Evolutionary conservation across 768 basidiomycete genomes (phyloP), one percentile per base, ranked within the genome.

Genomic region (Arthromyces matolae): DNA sequence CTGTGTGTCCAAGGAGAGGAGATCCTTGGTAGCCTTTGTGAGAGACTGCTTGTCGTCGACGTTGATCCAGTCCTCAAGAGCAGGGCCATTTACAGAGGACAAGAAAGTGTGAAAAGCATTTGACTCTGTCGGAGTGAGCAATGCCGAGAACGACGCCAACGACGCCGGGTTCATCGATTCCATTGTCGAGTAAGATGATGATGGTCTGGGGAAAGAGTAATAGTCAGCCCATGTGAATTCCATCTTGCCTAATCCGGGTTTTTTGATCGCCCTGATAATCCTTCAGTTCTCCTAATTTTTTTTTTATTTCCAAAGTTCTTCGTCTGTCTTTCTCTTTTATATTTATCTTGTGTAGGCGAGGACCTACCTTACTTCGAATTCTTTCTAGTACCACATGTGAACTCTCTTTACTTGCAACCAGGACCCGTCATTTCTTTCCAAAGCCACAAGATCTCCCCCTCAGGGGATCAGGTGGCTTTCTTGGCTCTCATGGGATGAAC

Each of bases 21-120:
- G 78, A 64, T 90, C 86, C 64, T 86, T 89, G 0, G 89, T 91
- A 0, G 88, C 88, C 65, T 84, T 86, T 44, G 84, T 69, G 45
- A 92, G 75, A 2, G 82, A 81, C 45, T 86, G 81, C 48, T 71
- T 80, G 50, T 79, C 80, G 45, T 76, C 75, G 28, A 62, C 49
- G 18, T 75, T 70, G 55, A 78, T 65, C 50, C 78, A 74, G 41
- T 79, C 72, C 37, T 71, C 68, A 50, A 68, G 47, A 55, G 71
- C 52, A 44, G 68, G 64, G 60, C 62, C 57, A 54, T 83, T 79
- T 49, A 80, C 69, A 24, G 74, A 64, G 20, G 79, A 73, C 49
- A 87, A 76, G 60, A 88, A 87, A 22, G 81, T 75, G 68, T 86
- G 80, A 63, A 88, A 80, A 23, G 78, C 80, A 63, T 79, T 72